phyloP scores from a whole-genome alignment of 805 yeast genomes.

The Kuraishia cidri region DNA sequence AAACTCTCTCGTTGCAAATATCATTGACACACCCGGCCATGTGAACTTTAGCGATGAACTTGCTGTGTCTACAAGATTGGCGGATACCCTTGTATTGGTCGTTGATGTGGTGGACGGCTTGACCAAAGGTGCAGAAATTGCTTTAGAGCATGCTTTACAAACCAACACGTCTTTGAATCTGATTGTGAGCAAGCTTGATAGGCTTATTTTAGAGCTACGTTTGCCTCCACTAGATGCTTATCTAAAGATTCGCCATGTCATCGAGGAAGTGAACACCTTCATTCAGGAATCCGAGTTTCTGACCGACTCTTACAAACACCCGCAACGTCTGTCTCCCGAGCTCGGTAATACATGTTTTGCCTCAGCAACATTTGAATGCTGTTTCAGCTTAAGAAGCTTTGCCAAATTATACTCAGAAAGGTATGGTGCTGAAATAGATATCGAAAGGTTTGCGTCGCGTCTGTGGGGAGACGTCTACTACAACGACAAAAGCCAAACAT shows the following conservation, averaged over 20 bases:
- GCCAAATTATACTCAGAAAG: constrained; percentile 36
- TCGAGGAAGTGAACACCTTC: constrained; percentile 57
- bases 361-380: constrained; percentile 50
- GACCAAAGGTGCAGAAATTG: constrained; percentile 41
- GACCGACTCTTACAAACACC: constrained; percentile 16
- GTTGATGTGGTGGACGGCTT: constrained; percentile 87
- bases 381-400: constrained; percentile 64
- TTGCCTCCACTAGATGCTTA: constrained; percentile 71
- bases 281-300: constrained; percentile 26
- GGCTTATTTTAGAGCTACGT: constrained; percentile 72
- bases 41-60: constrained; percentile 74
- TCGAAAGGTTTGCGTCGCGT: constrained; percentile 37
- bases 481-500: constrained; percentile 29
- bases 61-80: constrained; percentile 42
- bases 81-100: constrained; percentile 61
- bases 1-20: constrained; percentile 49
- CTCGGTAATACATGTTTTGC: constrained; percentile 66
- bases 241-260: constrained; percentile 48
- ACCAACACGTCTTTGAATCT: constrained; percentile 45
- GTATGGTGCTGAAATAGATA: constrained; percentile 15
- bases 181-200: constrained; percentile 74
- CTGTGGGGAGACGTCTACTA: constrained; percentile 77
- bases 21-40: constrained; percentile 92
- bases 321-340: constrained; percentile 44
- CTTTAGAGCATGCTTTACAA: constrained; percentile 42